Conservation (phyloP, 805 yeast species). For the Tetrapisispora namnaoensis region DNA sequence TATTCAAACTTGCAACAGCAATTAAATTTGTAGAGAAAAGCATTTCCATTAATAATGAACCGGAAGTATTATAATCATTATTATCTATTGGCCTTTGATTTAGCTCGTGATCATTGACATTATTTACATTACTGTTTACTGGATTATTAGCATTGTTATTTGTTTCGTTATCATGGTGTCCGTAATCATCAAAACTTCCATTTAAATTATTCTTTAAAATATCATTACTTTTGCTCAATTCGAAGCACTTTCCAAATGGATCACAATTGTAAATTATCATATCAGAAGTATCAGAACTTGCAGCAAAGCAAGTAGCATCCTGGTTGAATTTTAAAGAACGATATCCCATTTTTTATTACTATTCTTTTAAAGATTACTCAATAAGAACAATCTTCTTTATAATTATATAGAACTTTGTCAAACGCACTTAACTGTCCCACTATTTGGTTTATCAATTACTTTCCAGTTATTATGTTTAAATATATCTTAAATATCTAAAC, state of each 20-base stretch:
- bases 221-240: slow-evolving; percentile 18
- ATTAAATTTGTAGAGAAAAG: slow-evolving; percentile 78
- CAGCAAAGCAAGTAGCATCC: slow-evolving; percentile 67
- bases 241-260: slow-evolving; percentile 70
- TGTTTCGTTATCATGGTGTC: neutral
- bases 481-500: no score
- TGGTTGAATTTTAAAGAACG: slow-evolving; percentile 57
- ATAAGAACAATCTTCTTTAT: no score
- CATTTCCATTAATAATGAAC: slow-evolving; percentile 60
- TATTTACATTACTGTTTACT: neutral
- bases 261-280: slow-evolving; percentile 79
- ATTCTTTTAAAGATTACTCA: no score
- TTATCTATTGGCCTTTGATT: no score
- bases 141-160: neutral
- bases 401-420: no score
- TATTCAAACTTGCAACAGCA: slow-evolving; percentile 71
- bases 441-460: no score
- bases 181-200: neutral
- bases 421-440: no score
- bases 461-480: no score
- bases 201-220: neutral
- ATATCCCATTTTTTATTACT: neutral
- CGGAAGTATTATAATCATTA: neutral
- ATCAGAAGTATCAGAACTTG: slow-evolving; percentile 57
- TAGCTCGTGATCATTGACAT: neutral